Evolutionary conservation across 768 basidiomycete species (phyloP).

Genomic region (Harrya chromipes): DNA sequence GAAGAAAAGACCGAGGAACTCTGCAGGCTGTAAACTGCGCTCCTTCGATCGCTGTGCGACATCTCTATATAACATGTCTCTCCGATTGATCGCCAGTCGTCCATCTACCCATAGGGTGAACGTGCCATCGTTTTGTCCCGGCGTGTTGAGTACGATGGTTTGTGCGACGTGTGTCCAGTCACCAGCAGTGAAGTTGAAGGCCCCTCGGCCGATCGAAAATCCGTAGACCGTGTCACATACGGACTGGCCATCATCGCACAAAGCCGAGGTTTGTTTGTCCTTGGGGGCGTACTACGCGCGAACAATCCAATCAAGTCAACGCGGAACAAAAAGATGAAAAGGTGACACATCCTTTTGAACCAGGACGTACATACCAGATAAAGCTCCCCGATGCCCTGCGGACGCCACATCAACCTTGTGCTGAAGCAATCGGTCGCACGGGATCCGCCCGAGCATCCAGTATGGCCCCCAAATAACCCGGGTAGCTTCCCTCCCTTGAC

Average conservation of each 20-base stretch:
- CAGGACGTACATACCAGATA: constrained; percentile 53
- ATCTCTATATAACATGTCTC: constrained; percentile 63
- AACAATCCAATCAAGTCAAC: not conserved
- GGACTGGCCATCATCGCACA: constrained; percentile 59
- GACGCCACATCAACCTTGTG: constrained; percentile 82
- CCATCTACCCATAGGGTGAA: constrained; percentile 70
- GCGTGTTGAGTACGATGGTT: constrained; percentile 69
- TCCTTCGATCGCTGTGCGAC: constrained; percentile 14
- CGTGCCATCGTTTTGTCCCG: constrained; percentile 62
- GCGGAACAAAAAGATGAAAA: not conserved
- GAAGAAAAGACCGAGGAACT: constrained; percentile 66
- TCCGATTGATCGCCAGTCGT: constrained; percentile 44
- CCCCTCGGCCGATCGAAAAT: constrained; percentile 69
- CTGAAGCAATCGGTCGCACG: constrained; percentile 76
- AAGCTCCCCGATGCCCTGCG: constrained; percentile 65
- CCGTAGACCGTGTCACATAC: constrained; percentile 68
- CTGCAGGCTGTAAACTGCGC: constrained; percentile 26
- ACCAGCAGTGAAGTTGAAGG: constrained; percentile 60
- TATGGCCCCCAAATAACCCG: constrained; percentile 71
- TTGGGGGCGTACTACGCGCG: constrained; percentile 67
- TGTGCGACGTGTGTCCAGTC: constrained; percentile 73
- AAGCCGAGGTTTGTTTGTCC: constrained; percentile 54
- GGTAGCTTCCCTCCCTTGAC: constrained; percentile 84
- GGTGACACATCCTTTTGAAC: no score
- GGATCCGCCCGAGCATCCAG: constrained; percentile 68